Percentiles rank a stretch among this genome's conserved stretches.
Conservation (phyloP, 2,329 filamentous ascomycete species). For the Ceratocystis colombiana region DNA sequence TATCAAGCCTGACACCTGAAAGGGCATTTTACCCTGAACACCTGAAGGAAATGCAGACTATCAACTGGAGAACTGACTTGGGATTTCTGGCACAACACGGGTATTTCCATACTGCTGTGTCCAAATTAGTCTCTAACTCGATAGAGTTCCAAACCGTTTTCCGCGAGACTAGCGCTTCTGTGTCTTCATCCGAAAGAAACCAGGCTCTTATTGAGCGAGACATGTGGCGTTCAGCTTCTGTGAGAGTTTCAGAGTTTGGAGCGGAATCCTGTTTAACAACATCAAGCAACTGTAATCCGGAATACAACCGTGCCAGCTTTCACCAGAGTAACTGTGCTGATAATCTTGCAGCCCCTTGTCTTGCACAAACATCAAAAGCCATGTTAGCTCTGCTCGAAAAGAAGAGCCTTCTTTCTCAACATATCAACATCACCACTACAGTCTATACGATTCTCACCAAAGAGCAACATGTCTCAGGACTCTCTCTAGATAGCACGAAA, state of each 20-base stretch:
- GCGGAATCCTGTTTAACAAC: not conserved
- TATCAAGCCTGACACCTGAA: constrained; percentile 37
- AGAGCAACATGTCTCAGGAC: not conserved
- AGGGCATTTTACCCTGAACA: constrained; percentile 39
- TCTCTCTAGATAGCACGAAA: not conserved
- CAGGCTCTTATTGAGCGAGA: not conserved
- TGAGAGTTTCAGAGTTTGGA: not conserved
- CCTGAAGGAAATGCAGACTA: constrained; percentile 38
- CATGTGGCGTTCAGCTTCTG: not conserved
- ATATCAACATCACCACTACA: not conserved
- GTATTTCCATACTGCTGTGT: constrained; percentile 34
- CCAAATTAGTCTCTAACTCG: too few relatives aligned
- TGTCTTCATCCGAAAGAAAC: not conserved
- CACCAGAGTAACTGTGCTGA: not conserved
- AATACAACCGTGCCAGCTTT: not conserved
- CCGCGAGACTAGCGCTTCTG: not conserved
- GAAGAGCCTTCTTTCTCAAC: not conserved
- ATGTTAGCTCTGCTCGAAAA: not conserved
- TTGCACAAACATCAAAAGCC: not conserved
- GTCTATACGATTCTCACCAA: not conserved
- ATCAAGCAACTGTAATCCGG: not conserved
- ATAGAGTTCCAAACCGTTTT: not conserved
- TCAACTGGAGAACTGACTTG: constrained; percentile 37
- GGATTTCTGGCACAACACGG: constrained; percentile 39
- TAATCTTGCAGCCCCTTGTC: not conserved